These are phyloP conservation scores for Eragrostis tef DNA, from an alignment of 202 grass and related monocot species.

Conservation along the genomic window DNA sequence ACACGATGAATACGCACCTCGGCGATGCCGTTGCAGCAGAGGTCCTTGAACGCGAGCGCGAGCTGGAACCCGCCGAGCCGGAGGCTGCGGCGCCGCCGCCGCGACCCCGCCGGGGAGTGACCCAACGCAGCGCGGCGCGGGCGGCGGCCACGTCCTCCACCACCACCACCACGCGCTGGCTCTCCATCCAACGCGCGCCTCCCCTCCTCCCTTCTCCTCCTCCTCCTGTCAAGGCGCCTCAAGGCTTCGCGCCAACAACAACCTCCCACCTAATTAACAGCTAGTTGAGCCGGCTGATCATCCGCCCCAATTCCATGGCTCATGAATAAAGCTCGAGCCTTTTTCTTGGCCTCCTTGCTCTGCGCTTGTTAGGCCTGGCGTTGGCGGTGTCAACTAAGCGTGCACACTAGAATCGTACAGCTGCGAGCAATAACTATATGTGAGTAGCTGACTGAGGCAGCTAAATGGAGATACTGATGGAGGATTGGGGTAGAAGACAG, in stretches of 20 bases:
- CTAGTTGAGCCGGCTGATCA: not conserved
- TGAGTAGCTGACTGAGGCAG: conserved; percentile 8
- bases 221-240: not conserved
- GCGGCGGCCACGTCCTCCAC: conserved; percentile 79
- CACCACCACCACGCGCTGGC: conserved; percentile 78
- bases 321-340: not conserved
- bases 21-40: conserved; percentile 96
- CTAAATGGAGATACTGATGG: conserved; percentile 13
- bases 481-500: conserved; percentile 2
- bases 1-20: conserved; percentile 48
- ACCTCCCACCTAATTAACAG: not conserved
- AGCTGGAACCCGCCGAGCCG: conserved; percentile 81
- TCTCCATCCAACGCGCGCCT: conserved; percentile 54
- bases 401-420: not conserved
- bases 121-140: conserved; percentile 76
- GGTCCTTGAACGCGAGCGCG: conserved; percentile 89
- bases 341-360: not conserved
- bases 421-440: not conserved
- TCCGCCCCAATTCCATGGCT: not conserved
- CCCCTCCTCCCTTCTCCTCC: not conserved
- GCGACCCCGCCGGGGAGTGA: conserved; percentile 62
- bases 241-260: not conserved
- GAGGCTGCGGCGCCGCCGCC: conserved; percentile 54
- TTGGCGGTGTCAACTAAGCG: not conserved
- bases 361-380: not conserved